These are phyloP conservation scores for Wickerhamomyces rabaulensis DNA, from an alignment of 805 yeast species.

Conservation along the genomic window DNA sequence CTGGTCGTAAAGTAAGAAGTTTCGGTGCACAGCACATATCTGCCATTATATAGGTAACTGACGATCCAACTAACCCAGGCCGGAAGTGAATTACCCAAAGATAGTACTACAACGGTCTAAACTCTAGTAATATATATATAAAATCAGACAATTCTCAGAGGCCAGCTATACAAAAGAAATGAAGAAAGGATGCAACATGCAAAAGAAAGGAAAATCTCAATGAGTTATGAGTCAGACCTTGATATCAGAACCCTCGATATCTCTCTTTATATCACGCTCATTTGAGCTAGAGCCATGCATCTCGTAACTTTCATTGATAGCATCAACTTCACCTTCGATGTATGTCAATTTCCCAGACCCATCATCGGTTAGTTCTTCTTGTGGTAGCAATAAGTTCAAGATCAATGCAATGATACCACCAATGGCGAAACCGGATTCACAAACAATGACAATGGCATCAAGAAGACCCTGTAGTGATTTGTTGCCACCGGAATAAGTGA, in stretches of 20 bases:
- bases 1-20: no score
- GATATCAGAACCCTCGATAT: neutral
- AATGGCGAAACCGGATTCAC: conserved; percentile 71
- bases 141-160: no score
- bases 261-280: neutral
- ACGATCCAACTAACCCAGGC: no score
- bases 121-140: no score
- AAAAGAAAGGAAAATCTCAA: no score
- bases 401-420: conserved; percentile 62
- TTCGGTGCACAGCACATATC: no score
- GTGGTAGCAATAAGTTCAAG: conserved; percentile 55
- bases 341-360: conserved; percentile 7
- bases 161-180: no score
- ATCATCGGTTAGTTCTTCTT: conserved; percentile 40
- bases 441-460: conserved; percentile 60
- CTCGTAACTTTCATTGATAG: neutral
- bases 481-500: conserved; percentile 61
- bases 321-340: neutral
- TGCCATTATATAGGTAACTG: no score
- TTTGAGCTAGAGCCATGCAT: neutral
- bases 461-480: conserved; percentile 51
- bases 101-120: no score
- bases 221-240: no score
- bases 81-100: no score
- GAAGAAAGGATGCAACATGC: no score